phyloP scores from a whole-genome alignment of 805 yeast genomes.

The Kluyveromyces lactis region DNA sequence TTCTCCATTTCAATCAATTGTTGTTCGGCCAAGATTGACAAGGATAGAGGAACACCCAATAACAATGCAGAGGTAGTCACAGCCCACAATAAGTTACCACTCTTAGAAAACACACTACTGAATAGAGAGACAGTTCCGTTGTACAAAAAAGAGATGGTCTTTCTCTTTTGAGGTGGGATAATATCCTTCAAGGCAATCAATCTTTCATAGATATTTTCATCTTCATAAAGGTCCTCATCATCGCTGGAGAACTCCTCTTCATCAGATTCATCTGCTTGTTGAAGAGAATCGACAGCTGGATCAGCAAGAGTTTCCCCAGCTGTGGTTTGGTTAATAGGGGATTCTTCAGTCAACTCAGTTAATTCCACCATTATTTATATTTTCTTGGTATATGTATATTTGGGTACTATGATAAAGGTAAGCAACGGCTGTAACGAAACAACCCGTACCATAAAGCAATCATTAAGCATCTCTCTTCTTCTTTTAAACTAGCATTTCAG shows the following conservation, averaged over 20 bases:
- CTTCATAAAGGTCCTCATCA: constrained; percentile 62
- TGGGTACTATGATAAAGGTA: too few relatives aligned
- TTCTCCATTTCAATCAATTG: constrained; percentile 92
- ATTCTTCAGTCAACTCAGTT: constrained; percentile 29
- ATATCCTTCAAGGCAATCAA: constrained; percentile 86
- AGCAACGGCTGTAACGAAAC: too few relatives aligned
- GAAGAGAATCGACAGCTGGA: constrained; percentile 29
- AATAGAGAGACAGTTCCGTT: constrained; percentile 33
- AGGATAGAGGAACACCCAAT: constrained; percentile 86
- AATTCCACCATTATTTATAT: constrained; percentile 26
- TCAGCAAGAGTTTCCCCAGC: constrained; percentile 28
- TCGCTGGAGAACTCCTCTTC: constrained; percentile 42
- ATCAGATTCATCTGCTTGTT: constrained; percentile 34
- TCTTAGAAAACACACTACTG: constrained; percentile 41
- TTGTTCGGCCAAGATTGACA: constrained; percentile 85
- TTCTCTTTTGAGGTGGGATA: constrained; percentile 80
- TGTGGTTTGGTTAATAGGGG: constrained; percentile 50
- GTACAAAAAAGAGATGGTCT: constrained; percentile 30
- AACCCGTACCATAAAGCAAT: too few relatives aligned
- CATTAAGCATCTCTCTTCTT: too few relatives aligned
- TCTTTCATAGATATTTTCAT: constrained; percentile 83
- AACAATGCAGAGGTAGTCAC: constrained; percentile 74
- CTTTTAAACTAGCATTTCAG: too few relatives aligned
- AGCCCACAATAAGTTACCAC: constrained; percentile 80
- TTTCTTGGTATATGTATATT: too few relatives aligned